phyloP scores from a whole-genome alignment of 495 filamentous ascomycete species.

The Rostrohypoxylon terebratum region DNA sequence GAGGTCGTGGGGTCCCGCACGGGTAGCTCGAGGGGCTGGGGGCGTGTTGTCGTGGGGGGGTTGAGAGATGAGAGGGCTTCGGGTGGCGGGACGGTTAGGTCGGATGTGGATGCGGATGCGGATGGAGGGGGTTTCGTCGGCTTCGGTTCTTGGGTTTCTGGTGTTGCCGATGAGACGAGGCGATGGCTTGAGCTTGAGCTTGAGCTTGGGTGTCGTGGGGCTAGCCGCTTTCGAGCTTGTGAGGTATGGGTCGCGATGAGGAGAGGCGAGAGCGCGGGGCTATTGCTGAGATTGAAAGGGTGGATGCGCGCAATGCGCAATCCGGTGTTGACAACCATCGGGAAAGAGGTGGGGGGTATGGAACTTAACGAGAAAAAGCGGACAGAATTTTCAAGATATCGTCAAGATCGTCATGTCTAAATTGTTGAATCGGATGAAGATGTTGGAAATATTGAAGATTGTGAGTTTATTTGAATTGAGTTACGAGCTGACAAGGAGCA shows the following conservation, averaged over 20 bases:
- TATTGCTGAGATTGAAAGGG: neutral
- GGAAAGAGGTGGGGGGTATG: neutral
- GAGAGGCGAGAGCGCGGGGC: neutral
- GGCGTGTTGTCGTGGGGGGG: conserved; percentile 59
- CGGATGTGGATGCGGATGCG: conserved; percentile 10
- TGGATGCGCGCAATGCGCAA: conserved; percentile 37
- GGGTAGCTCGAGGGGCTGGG: conserved; percentile 68
- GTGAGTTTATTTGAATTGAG: neutral
- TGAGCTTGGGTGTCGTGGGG: neutral
- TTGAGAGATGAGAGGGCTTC: conserved; percentile 9
- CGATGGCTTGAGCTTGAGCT: neutral
- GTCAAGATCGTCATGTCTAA: neutral
- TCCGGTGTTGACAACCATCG: conserved; percentile 23
- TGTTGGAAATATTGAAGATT: neutral
- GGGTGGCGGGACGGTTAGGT: conserved; percentile 8
- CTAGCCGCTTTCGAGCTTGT: conserved; percentile 2
- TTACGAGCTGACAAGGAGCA: too few species aligned
- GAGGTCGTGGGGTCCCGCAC: conserved; percentile 51
- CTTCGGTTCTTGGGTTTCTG: conserved; percentile 1
- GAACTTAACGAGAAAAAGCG: neutral
- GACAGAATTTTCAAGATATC: conserved; percentile 1
- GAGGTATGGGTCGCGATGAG: neutral
- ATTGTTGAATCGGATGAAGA: too few species aligned
- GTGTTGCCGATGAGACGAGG: conserved; percentile 13
- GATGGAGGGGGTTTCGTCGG: neutral